phyloP scores from a whole-genome alignment of 2,329 filamentous ascomycete genomes.

The Byssothecium circinans region DNA sequence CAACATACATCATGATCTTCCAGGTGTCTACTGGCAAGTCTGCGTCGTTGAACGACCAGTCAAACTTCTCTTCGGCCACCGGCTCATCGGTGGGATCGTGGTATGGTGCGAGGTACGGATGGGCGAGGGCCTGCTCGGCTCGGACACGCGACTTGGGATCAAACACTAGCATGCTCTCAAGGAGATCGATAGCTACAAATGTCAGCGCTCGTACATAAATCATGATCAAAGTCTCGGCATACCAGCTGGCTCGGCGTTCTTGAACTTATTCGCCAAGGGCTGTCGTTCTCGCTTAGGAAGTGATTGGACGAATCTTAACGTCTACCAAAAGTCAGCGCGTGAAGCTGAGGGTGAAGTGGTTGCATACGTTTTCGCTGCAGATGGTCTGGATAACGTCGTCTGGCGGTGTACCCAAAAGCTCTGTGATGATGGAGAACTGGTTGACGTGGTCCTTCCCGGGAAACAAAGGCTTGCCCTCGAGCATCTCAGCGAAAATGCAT shows the following conservation, averaged over 20 bases:
- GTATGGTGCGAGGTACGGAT: constrained; percentile 94
- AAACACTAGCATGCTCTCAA: constrained; percentile 97
- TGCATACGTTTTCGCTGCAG: constrained; percentile 89
- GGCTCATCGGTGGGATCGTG: constrained; percentile 98
- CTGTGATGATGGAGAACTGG: constrained; percentile 99
- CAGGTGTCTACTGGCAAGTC: constrained; percentile 98
- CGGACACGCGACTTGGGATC: constrained; percentile 95
- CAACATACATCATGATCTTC: constrained; percentile 98
- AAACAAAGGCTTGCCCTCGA: constrained; percentile 97
- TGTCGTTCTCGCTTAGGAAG: constrained; percentile 92
- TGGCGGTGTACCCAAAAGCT: constrained; percentile 91
- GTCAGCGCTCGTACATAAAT: constrained; percentile 4
- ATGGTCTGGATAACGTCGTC: constrained; percentile 99
- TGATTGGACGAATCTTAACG: constrained; percentile 94
- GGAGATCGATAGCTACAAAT: constrained; percentile 76
- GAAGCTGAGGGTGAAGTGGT: neutral
- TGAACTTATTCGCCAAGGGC: constrained; percentile 85
- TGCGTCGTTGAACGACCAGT: constrained; percentile 99
- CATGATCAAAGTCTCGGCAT: constrained; percentile 34
- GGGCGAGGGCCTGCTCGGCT: constrained; percentile 79
- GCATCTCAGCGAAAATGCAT: constrained; percentile 99
- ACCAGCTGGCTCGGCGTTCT: constrained; percentile 88
- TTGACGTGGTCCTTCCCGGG: constrained; percentile 99
- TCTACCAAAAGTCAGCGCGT: constrained; percentile 57
- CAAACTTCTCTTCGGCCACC: constrained; percentile 93